Evolutionary conservation across 768 basidiomycete genomes (phyloP).

Genomic region (Tylopilus sp.): DNA sequence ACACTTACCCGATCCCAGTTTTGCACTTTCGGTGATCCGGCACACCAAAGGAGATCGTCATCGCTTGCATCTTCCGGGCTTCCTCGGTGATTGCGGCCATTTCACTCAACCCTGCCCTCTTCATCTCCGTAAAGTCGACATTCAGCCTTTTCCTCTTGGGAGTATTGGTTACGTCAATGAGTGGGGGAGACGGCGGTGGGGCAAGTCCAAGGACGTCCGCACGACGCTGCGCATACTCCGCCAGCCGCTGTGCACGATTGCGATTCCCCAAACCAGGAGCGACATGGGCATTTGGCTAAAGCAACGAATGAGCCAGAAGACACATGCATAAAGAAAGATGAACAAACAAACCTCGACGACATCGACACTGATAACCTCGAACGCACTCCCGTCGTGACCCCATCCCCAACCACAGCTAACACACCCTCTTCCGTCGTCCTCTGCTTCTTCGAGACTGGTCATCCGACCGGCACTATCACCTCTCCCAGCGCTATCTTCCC

Average conservation of each 20-base stretch:
- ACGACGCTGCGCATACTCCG: slow-evolving; percentile 64
- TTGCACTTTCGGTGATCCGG: slow-evolving; percentile 29
- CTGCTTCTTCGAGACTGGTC: slow-evolving; percentile 34
- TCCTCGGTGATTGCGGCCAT: slow-evolving; percentile 32
- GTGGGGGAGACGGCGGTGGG: slow-evolving; percentile 25
- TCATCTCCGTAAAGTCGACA: slow-evolving; percentile 22
- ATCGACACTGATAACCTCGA: slow-evolving; percentile 64
- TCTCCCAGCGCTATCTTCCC: slow-evolving; percentile 29
- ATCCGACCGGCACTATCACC: slow-evolving; percentile 24
- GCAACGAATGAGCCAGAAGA: slow-evolving; percentile 2
- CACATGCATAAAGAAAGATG: slow-evolving; percentile 19
- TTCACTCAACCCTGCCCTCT: slow-evolving; percentile 22
- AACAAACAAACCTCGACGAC: slow-evolving; percentile 55
- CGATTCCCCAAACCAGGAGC: slow-evolving; percentile 52
- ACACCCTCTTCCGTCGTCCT: slow-evolving; percentile 59
- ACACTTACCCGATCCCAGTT: slow-evolving; percentile 43
- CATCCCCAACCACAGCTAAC: slow-evolving; percentile 76
- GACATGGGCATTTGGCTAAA: slow-evolving; percentile 50
- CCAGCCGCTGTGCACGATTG: slow-evolving; percentile 63
- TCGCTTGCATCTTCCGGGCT: slow-evolving; percentile 38
- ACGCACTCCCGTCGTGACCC: slow-evolving; percentile 72
- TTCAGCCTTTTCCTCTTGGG: slow-evolving; percentile 29
- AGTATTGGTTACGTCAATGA: slow-evolving; percentile 33
- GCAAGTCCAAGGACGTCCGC: slow-evolving; percentile 39
- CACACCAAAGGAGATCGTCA: slow-evolving; percentile 49